phyloP scores from a whole-genome alignment of 495 filamentous ascomycete genomes.

The Tuber microsphaerosporum region DNA sequence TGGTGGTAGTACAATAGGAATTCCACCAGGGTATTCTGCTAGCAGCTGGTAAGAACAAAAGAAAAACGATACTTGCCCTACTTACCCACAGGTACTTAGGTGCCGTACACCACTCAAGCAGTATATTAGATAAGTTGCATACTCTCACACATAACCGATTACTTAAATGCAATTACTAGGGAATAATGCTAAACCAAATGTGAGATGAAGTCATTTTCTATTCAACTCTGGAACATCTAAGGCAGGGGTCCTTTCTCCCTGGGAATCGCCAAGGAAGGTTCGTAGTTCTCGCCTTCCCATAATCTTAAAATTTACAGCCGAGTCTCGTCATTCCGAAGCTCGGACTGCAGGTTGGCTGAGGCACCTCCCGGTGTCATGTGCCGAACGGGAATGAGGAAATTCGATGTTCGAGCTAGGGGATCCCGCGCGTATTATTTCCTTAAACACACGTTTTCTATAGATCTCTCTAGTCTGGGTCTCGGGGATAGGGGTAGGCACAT shows the following conservation, averaged over 20 bases:
- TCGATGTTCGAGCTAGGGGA: background rate
- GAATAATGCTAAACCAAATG: background rate
- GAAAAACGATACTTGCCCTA: background rate
- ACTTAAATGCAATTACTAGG: background rate
- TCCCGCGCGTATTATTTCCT: background rate
- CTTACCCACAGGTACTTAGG: background rate
- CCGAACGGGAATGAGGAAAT: background rate
- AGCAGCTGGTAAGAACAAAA: background rate
- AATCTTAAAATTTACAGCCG: background rate
- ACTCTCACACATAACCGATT: background rate
- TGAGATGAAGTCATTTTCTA: constrained; percentile 2
- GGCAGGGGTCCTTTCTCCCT: background rate
- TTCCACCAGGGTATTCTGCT: background rate
- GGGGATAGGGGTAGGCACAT: background rate
- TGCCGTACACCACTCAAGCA: background rate
- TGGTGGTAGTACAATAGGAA: background rate
- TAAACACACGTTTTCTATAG: background rate
- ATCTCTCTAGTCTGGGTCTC: background rate
- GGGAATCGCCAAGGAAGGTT: background rate
- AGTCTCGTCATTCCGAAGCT: background rate
- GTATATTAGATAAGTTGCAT: background rate
- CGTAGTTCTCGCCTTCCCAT: background rate
- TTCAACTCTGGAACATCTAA: background rate
- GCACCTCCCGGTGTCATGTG: constrained; percentile 1
- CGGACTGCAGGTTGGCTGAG: background rate